phyloP scores from a whole-genome alignment of 345 rosid genomes.

The Hibiscus syriacus region DNA sequence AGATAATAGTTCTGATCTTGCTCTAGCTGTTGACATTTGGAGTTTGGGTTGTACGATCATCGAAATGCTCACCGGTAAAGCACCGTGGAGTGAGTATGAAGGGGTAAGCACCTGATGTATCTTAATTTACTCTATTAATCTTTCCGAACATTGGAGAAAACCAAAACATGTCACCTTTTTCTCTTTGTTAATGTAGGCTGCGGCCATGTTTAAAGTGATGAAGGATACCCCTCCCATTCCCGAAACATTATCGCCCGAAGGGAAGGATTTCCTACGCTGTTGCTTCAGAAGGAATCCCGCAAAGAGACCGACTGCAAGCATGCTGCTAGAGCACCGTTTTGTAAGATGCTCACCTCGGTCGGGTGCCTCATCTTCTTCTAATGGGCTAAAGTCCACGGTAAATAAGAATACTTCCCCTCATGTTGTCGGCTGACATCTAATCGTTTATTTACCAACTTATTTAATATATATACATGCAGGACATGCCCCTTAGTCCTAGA shows the following conservation, averaged over 20 bases:
- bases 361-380: slow-evolving; percentile 27
- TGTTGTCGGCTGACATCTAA: not conserved
- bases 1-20: slow-evolving; percentile 65
- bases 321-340: slow-evolving; percentile 72
- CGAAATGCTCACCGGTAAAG: not conserved
- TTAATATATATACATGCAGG: slow-evolving; percentile 31
- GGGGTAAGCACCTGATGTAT: slow-evolving; percentile 53
- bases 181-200: slow-evolving; percentile 38
- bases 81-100: slow-evolving; percentile 30
- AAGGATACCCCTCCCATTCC: slow-evolving; percentile 79
- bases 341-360: slow-evolving; percentile 35
- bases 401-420: slow-evolving; percentile 6
- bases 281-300: slow-evolving; percentile 91
- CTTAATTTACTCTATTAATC: slow-evolving; percentile 4
- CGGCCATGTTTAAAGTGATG: slow-evolving; percentile 91
- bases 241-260: slow-evolving; percentile 65
- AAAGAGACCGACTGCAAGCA: slow-evolving; percentile 65
- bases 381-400: slow-evolving; percentile 50
- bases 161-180: not conserved
- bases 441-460: not conserved
- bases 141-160: not conserved
- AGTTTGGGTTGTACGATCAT: slow-evolving; percentile 78
- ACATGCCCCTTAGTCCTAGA: slow-evolving; percentile 31
- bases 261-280: slow-evolving; percentile 66
- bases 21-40: slow-evolving; percentile 95